Evolutionary conservation across 768 basidiomycete genomes (phyloP), one percentile per base, ranked within the genome.

Genomic region (Kwoniella dendrophila): DNA sequence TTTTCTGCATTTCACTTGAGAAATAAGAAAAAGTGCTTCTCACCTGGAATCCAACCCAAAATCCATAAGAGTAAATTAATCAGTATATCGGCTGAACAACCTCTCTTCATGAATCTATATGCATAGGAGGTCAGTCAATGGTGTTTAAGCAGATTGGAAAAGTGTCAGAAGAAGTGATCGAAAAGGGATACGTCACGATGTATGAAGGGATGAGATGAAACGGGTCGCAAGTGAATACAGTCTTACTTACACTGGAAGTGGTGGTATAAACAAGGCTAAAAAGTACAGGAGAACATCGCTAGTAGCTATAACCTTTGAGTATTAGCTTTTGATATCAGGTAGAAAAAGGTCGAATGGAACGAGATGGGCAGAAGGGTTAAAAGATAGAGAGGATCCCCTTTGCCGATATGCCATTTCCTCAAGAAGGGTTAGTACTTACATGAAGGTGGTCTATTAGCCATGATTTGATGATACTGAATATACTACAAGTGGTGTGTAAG

Each of bases 11-110:
- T 45, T 22, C 26, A 27, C 45, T 14, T 27, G 7, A 27, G 27
- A 51, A 22, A 10, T 8, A 24, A 2, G n/a, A 14, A 33, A 16
- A 34, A 18, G 56, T 20, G 10, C 33, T 18, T 41, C 67, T 68
- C 30, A 62, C 65, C 84, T 11, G 84, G 84, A 53, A 85, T 81
- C 83, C 83, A 85, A 33, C 83, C 83, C 7, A 84, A 72, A 32
- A 83, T 72, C 62, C 74, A 78, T 3, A 83, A 69, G 4, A 78
- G 63, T 41, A 81, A 72, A 59, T 82, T 82, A 41, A 70, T 70
- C n/a, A 63, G 18, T 8, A 67, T 10, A 18, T 67, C 63, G 1
- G 49, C 54, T 1, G 36, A 36, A 36, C 41, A 55, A 11, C 65
- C 67, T 48, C 22, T 6, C 20, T 55, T 57, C 10, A 64, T n/a